A percentile compares a stretch with the other conserved stretches of the same genome.
These are phyloP conservation scores for Cyberlindnera veronae DNA, from an alignment of 805 yeast species.

Conservation along the genomic window DNA sequence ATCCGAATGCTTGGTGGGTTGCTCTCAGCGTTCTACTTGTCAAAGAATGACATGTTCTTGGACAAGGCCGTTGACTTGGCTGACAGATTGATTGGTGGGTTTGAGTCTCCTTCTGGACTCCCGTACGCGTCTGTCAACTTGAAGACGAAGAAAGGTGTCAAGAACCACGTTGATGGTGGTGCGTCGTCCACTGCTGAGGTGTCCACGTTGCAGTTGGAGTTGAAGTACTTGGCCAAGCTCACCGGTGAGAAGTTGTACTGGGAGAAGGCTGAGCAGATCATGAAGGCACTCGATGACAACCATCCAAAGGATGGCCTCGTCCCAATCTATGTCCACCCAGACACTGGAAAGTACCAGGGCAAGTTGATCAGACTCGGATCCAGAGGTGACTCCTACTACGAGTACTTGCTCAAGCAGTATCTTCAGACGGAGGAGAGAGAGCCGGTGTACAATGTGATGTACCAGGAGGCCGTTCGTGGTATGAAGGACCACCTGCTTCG, in stretches of 20 bases:
- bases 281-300: conserved; percentile 63
- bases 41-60: conserved; percentile 65
- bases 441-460: conserved; percentile 64
- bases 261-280: conserved; percentile 72
- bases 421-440: conserved; percentile 68
- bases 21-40: conserved; percentile 73
- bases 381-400: conserved; percentile 91
- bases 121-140: conserved; percentile 82
- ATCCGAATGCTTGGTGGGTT: conserved; percentile 92
- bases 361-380: conserved; percentile 75
- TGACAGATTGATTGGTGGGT: conserved; percentile 67
- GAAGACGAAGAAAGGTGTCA: conserved; percentile 54
- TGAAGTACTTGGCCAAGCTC: conserved; percentile 73
- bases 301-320: conserved; percentile 71
- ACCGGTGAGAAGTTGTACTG: conserved; percentile 81
- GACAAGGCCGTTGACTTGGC: conserved; percentile 80
- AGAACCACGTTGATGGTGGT: conserved; percentile 64
- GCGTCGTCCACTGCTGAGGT: conserved; percentile 90
- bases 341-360: conserved; percentile 66
- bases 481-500: conserved; percentile 63
- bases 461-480: conserved; percentile 73
- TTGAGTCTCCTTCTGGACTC: conserved; percentile 60
- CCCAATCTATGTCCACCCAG: conserved; percentile 77
- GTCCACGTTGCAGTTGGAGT: conserved; percentile 81
- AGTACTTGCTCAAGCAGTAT: conserved; percentile 81